Conservation (phyloP, 495 filamentous ascomycete species). For the Aspergillus conjunctus region DNA sequence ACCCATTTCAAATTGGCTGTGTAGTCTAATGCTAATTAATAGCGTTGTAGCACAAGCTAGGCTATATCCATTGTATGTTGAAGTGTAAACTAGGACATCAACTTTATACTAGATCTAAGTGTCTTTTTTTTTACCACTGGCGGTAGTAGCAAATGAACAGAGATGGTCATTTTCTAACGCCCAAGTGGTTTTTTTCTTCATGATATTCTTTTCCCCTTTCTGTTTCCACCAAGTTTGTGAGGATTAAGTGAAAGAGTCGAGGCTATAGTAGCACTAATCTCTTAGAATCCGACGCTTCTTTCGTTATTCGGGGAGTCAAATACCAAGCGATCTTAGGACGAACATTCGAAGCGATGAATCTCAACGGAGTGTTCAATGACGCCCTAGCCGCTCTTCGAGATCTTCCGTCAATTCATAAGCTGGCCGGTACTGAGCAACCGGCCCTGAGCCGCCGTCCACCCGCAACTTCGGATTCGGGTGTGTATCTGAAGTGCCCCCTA, state of each 20-base stretch:
- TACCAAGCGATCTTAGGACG: neutral
- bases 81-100: neutral
- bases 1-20: conserved; percentile 7
- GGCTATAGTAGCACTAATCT: too few relatives aligned
- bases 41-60: conserved; percentile 1
- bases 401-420: conserved; percentile 88
- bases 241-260: too few relatives aligned
- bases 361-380: conserved; percentile 50
- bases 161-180: neutral
- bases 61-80: neutral
- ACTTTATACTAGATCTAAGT: conserved; percentile 7
- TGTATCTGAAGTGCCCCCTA: conserved; percentile 90
- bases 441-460: conserved; percentile 26
- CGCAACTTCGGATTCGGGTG: conserved; percentile 80
- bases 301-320: neutral
- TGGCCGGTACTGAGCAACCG: conserved; percentile 68
- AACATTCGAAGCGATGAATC: neutral
- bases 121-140: too few relatives aligned
- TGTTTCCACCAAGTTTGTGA: neutral
- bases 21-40: conserved; percentile 12
- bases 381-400: conserved; percentile 79
- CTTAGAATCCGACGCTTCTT: too few relatives aligned
- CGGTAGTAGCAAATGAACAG: neutral
- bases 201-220: neutral
- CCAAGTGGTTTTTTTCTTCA: neutral